phyloP scores from a whole-genome alignment of 2,329 filamentous ascomycete species.

The Diaporthe helianthi region DNA sequence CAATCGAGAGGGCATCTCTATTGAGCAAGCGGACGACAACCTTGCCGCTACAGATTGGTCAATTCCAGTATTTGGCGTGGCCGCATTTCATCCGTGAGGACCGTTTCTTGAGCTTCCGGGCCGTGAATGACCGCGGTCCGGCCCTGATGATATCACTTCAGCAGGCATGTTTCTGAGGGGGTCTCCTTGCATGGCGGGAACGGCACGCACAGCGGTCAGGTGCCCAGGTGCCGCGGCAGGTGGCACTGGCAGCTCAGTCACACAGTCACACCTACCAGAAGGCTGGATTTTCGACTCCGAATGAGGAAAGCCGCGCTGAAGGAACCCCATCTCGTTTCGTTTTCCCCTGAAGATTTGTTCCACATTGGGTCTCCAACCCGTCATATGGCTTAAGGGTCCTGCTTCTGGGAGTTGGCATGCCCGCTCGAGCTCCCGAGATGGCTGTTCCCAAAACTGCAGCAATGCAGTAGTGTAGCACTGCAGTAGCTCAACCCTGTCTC shows the following conservation, averaged over 20 bases:
- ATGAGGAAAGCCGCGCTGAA: constrained; percentile 15
- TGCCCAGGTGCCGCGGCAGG: not conserved
- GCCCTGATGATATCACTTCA: constrained; percentile 23
- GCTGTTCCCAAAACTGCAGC: not conserved
- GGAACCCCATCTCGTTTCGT: not conserved
- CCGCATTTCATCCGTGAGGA: not conserved
- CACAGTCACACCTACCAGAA: not conserved
- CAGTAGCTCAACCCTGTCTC: not conserved
- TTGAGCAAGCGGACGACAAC: not conserved
- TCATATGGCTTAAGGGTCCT: not conserved
- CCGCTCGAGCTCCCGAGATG: not conserved
- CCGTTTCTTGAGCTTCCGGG: not conserved
- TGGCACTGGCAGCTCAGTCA: not conserved
- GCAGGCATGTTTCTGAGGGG: not conserved
- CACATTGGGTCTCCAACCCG: not conserved
- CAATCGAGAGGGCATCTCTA: not conserved
- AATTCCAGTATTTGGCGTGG: not conserved
- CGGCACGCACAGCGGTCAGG: not conserved
- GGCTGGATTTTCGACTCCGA: not conserved
- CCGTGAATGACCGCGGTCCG: not conserved
- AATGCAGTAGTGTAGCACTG: not conserved
- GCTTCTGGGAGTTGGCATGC: not conserved
- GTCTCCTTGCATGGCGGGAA: not conserved
- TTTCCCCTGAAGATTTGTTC: not conserved
- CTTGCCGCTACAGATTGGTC: not conserved